Evolutionary conservation across 108 stramenopile species (phyloP), one percentile per base, ranked within the genome.

Genomic region (Nitzschia sp.): DNA sequence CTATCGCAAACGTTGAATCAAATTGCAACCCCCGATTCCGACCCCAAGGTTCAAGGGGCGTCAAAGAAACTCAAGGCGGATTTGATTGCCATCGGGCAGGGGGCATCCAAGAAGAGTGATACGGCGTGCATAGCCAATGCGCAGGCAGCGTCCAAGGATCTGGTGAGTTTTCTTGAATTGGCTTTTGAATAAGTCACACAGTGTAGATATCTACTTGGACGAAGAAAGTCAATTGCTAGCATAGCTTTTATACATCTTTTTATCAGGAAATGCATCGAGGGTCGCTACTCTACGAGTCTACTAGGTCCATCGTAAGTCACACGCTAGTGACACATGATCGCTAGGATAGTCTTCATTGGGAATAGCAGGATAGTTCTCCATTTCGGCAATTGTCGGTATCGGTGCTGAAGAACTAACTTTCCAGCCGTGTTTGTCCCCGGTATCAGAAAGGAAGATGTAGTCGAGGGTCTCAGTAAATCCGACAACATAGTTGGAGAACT

Each of bases 271-370:
- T n/a, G n/a, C n/a, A n/a, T n/a, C n/a, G n/a, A n/a, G n/a, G n/a
- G n/a, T n/a, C n/a, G n/a, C n/a, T n/a, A n/a, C n/a, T n/a, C n/a
- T n/a, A n/a, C n/a, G n/a, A n/a, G n/a, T n/a, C n/a, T n/a, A n/a
- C n/a, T n/a, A n/a, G n/a, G 6, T 41, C 38, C 38, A 61, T 80
- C 59, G 36, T 31, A 85, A 75, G 27, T 89, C 85, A 44, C 79
- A 80, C 3, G 82, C 80, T 36, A 90, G 57, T 33, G 76, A 78
- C 3, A 90, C 69, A 57, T 90, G 88, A 69, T 90, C 88, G 47
- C 76, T 80, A 27, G 89, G 89, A 63, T 85, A 68, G 22, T 45
- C 56, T 48, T 81, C 73, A 47, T 73, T 86, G 44, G 88, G 88
- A 80, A 89, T 78, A 28, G 85, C 83, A 34, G 74, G 30, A 67